These are phyloP conservation scores for Termitomyces sp. DNA, from an alignment of 768 basidiomycete species.

Conservation along the genomic window DNA sequence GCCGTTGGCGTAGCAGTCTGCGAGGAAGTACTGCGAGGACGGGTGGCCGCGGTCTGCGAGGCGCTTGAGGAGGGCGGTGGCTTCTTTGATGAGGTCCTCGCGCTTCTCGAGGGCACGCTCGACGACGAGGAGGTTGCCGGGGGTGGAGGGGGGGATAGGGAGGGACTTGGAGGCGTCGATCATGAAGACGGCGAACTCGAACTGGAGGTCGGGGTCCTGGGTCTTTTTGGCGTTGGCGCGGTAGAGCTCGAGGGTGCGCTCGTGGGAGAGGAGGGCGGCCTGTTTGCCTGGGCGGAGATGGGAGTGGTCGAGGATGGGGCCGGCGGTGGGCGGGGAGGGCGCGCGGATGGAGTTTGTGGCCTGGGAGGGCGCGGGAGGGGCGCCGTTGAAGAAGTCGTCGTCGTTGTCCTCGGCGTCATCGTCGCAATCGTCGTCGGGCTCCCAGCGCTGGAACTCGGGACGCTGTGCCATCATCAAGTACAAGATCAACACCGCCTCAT, in stretches of 20 bases:
- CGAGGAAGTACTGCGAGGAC: slow-evolving; percentile 94
- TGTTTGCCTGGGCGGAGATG: slow-evolving; percentile 92
- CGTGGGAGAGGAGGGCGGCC: slow-evolving; percentile 90
- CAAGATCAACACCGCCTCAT: too few species aligned
- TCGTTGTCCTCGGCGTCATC: slow-evolving; percentile 17
- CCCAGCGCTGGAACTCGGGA: too few species aligned
- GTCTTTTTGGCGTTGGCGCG: slow-evolving; percentile 98
- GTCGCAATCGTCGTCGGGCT: slow-evolving; percentile 16
- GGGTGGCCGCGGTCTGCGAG: slow-evolving; percentile 94
- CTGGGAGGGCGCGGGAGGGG: slow-evolving; percentile 15
- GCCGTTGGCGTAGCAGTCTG: slow-evolving; percentile 98
- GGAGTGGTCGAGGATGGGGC: slow-evolving; percentile 82
- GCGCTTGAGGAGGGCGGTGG: slow-evolving; percentile 80
- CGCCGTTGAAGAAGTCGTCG: slow-evolving; percentile 22
- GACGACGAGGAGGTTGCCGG: slow-evolving; percentile 74
- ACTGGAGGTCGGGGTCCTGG: slow-evolving; percentile 95
- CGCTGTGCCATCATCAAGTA: slow-evolving; percentile 15
- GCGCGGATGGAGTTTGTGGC: slow-evolving; percentile 58
- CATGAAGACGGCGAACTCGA: slow-evolving; percentile 99
- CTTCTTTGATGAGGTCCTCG: slow-evolving; percentile 88
- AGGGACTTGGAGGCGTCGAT: slow-evolving; percentile 94
- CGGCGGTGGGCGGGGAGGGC: slow-evolving; percentile 62
- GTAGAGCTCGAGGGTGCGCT: slow-evolving; percentile 95
- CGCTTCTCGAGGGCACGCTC: slow-evolving; percentile 79
- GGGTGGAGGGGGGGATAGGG: slow-evolving; percentile 66